These are phyloP conservation scores for Boletus patriciae DNA, from an alignment of 768 basidiomycete species.

Conservation along the genomic window DNA sequence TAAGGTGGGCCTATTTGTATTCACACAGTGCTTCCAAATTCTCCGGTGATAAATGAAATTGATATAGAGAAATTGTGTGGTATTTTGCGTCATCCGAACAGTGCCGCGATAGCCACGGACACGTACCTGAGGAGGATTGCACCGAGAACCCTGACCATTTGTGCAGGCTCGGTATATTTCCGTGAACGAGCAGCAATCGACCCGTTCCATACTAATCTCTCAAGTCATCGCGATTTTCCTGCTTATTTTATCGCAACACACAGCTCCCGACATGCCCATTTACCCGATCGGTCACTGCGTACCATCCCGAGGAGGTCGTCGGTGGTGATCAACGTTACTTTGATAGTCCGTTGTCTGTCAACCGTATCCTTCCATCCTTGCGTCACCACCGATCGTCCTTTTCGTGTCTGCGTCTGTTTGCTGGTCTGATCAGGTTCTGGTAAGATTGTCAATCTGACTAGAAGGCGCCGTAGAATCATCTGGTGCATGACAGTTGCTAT, in stretches of 20 bases:
- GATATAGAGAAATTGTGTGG: slow-evolving; percentile 15
- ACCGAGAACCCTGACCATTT: slow-evolving; percentile 15
- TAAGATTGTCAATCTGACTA: slow-evolving; percentile 16
- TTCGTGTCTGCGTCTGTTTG: not conserved
- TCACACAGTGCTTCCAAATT: slow-evolving; percentile 10
- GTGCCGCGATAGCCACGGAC: slow-evolving; percentile 22
- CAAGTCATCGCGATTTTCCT: not conserved
- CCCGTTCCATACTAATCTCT: slow-evolving; percentile 1
- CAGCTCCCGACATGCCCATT: not conserved
- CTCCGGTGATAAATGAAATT: slow-evolving; percentile 29
- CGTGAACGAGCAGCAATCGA: slow-evolving; percentile 12
- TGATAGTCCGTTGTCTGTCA: slow-evolving; percentile 19
- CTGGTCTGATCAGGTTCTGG: slow-evolving; percentile 9
- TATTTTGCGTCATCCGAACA: slow-evolving; percentile 13
- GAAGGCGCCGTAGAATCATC: slow-evolving; percentile 6
- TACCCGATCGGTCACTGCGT: not conserved
- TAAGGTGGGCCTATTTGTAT: slow-evolving; percentile 26
- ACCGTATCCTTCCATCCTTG: slow-evolving; percentile 6
- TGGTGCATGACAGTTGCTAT: slow-evolving; percentile 8
- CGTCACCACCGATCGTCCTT: slow-evolving; percentile 10
- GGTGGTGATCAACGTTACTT: slow-evolving; percentile 9
- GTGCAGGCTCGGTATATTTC: slow-evolving; percentile 12
- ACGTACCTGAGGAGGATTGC: slow-evolving; percentile 27
- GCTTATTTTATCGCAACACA: not conserved
- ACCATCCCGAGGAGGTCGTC: not conserved